Conservation (phyloP, 495 filamentous ascomycete species). For the Pyrenula massariospora region DNA sequence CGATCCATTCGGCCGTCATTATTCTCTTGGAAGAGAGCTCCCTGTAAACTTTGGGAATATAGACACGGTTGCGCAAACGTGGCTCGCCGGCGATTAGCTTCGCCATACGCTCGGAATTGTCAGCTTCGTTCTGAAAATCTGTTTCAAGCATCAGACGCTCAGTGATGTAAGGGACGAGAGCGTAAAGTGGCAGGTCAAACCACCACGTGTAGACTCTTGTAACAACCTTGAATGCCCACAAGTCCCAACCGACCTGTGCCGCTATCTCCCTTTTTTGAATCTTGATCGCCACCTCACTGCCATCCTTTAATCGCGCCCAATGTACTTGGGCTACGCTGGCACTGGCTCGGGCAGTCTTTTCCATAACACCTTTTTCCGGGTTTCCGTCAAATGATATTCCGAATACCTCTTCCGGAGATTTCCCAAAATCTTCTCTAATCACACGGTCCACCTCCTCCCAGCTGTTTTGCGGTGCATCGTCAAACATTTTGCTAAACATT, state of each 20-base stretch:
- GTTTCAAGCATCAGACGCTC: conserved; percentile 84
- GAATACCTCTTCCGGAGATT: conserved; percentile 75
- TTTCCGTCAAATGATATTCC: conserved; percentile 67
- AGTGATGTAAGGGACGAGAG: conserved; percentile 74
- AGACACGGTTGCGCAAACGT: conserved; percentile 64
- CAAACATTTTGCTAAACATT: conserved; percentile 95
- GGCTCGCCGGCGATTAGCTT: conserved; percentile 65
- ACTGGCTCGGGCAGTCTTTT: conserved; percentile 72
- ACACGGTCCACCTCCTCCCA: conserved; percentile 83
- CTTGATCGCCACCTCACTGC: conserved; percentile 86
- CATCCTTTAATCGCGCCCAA: conserved; percentile 76
- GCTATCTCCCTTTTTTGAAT: conserved; percentile 92
- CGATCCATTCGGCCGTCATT: conserved; percentile 95
- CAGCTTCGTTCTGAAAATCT: conserved; percentile 84
- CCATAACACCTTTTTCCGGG: conserved; percentile 67
- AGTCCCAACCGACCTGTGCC: conserved; percentile 80
- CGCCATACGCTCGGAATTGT: conserved; percentile 78
- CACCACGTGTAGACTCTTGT: conserved; percentile 61
- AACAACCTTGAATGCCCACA: conserved; percentile 91
- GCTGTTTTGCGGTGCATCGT: conserved; percentile 91
- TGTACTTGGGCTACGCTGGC: conserved; percentile 95
- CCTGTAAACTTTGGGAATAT: conserved; percentile 74
- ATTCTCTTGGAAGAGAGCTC: conserved; percentile 75
- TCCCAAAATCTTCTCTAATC: conserved; percentile 76
- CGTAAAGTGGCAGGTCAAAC: conserved; percentile 85